These are phyloP conservation scores for Vitis hybrid DNA, from an alignment of 177 flowering plant species.

Conservation along the genomic window DNA sequence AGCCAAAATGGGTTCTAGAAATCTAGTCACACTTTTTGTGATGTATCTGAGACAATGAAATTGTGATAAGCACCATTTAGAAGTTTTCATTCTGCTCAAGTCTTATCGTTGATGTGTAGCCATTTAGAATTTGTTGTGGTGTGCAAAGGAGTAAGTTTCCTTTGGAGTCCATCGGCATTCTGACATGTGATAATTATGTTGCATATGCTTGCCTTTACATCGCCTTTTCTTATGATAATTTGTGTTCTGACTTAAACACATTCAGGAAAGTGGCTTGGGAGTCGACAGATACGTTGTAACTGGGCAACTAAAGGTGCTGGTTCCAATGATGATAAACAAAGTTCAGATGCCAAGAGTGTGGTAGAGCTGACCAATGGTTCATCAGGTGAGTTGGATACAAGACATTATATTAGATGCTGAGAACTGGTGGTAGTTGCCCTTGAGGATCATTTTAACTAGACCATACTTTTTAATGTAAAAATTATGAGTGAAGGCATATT, in stretches of 20 bases:
- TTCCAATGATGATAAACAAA: conserved; percentile 72
- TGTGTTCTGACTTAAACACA: not conserved
- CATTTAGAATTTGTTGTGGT: too few relatives aligned
- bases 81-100: too few relatives aligned
- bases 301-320: conserved; percentile 99
- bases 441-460: not conserved
- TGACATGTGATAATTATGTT: not conserved
- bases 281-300: conserved; percentile 94
- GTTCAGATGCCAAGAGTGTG: conserved; percentile 78
- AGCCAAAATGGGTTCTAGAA: too few relatives aligned
- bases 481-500: too few relatives aligned
- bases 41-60: too few relatives aligned
- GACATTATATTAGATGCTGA: not conserved
- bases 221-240: not conserved
- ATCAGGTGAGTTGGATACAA: conserved; percentile 48
- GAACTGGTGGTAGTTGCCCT: not conserved
- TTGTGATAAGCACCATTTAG: too few relatives aligned
- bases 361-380: conserved; percentile 85
- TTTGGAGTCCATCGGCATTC: too few relatives aligned
- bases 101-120: too few relatives aligned
- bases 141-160: too few relatives aligned
- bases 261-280: conserved; percentile 98
- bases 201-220: conserved; percentile 1
- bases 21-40: too few relatives aligned
- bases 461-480: too few relatives aligned